These are phyloP conservation scores for Citrullus amarus DNA, from an alignment of 306 rosid genomes.

Conservation along the genomic window DNA sequence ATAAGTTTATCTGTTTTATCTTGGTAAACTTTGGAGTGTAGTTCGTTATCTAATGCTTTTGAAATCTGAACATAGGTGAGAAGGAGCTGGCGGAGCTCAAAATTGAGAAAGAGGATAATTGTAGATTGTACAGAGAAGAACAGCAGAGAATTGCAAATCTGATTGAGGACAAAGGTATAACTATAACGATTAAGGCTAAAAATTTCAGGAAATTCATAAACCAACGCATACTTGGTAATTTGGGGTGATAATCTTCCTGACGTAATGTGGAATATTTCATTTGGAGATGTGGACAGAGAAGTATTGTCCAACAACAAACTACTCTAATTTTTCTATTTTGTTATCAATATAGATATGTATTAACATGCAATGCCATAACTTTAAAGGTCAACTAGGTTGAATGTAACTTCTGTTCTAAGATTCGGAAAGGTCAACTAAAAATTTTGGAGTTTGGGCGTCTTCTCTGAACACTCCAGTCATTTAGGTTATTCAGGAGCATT, in stretches of 20 bases:
- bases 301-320: neutral
- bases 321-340: neutral
- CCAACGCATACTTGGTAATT: neutral
- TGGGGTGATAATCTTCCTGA: neutral
- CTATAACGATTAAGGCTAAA: neutral
- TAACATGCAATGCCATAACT: neutral
- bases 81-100: conserved; percentile 49
- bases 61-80: conserved; percentile 40
- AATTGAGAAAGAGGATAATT: conserved; percentile 40
- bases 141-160: conserved; percentile 36
- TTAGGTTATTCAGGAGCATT: conserved; percentile 1
- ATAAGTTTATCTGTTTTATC: neutral
- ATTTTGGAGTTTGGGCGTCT: neutral
- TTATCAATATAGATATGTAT: neutral
- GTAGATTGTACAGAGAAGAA: conserved; percentile 41
- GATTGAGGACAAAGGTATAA: conserved; percentile 53
- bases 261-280: neutral
- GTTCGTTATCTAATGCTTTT: conserved; percentile 12
- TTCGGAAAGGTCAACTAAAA: neutral
- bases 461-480: neutral
- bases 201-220: neutral
- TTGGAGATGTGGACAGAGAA: neutral
- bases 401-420: neutral
- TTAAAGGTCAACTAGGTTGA: neutral
- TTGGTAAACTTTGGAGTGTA: neutral